These are phyloP conservation scores for Elsinoe ampelina DNA, from an alignment of 2,329 filamentous ascomycete species.

Conservation along the genomic window DNA sequence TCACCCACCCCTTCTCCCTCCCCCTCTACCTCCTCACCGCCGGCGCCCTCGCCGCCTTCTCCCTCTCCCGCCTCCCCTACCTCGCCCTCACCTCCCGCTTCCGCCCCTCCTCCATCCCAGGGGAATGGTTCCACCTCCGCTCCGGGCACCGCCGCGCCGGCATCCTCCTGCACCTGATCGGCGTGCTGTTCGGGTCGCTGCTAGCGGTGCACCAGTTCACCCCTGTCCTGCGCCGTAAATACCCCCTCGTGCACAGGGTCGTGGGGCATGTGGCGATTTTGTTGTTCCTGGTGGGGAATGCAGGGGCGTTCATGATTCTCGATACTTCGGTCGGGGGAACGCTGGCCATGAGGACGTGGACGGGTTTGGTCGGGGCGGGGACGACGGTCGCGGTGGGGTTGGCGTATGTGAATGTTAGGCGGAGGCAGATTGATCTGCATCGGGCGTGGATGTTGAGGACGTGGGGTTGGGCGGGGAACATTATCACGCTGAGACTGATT, in stretches of 20 bases:
- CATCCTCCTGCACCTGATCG: conserved; percentile 36
- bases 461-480: conserved; percentile 35
- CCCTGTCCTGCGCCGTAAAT: conserved; percentile 37
- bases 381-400: conserved; percentile 38
- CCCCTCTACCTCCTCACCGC: conserved; percentile 41
- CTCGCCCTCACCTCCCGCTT: conserved; percentile 33
- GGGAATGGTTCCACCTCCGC: conserved; percentile 38
- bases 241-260: conserved; percentile 48
- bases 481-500: conserved; percentile 46
- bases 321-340: conserved; percentile 46
- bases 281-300: conserved; percentile 38
- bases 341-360: conserved; percentile 39
- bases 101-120: conserved; percentile 26
- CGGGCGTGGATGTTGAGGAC: conserved; percentile 54
- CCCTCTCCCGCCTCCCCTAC: conserved; percentile 40
- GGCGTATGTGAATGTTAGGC: conserved; percentile 49
- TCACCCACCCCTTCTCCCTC: conserved; percentile 50
- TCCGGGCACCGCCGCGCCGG: conserved; percentile 30
- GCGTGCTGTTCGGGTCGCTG: conserved; percentile 32
- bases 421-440: conserved; percentile 54
- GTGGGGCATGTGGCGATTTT: conserved; percentile 49
- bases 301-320: conserved; percentile 46
- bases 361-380: conserved; percentile 37
- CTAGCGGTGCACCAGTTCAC: conserved; percentile 36
- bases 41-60: conserved; percentile 41